Conservation (phyloP, 345 rosid genomes). For the Excoecaria cochinchinensis region DNA sequence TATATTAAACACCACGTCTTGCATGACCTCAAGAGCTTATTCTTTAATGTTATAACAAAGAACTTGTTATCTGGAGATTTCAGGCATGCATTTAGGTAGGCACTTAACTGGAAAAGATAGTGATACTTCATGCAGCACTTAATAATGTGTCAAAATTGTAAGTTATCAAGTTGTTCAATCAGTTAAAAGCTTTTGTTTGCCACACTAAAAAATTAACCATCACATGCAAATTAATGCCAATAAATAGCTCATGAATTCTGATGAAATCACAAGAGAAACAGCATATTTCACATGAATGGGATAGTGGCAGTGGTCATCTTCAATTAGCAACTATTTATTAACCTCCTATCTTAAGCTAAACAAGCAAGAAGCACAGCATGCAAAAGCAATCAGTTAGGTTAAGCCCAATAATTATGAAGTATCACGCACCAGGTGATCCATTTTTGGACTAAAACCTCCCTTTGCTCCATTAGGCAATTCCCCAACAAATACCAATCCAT, state of each 20-base stretch:
- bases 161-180: not conserved
- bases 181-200: not conserved
- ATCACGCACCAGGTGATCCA: constrained; percentile 93
- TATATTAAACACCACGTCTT: not conserved
- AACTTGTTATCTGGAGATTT: not conserved
- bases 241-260: not conserved
- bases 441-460: constrained; percentile 92
- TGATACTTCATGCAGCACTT: not conserved
- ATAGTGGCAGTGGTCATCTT: not conserved
- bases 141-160: not conserved
- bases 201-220: not conserved
- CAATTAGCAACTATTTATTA: constrained; percentile 11
- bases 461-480: constrained; percentile 80
- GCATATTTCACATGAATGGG: not conserved
- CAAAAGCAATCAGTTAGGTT: constrained; percentile 1
- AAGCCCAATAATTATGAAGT: constrained; percentile 9
- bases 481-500: constrained; percentile 83
- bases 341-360: not conserved
- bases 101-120: not conserved
- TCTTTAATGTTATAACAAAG: not conserved
- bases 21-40: not conserved
- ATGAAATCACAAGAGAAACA: not conserved
- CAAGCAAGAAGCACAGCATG: not conserved
- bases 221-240: not conserved
- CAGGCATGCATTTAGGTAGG: not conserved